phyloP scores from a whole-genome alignment of 2,329 filamentous ascomycete genomes.

The Ceratocystis papillata region DNA sequence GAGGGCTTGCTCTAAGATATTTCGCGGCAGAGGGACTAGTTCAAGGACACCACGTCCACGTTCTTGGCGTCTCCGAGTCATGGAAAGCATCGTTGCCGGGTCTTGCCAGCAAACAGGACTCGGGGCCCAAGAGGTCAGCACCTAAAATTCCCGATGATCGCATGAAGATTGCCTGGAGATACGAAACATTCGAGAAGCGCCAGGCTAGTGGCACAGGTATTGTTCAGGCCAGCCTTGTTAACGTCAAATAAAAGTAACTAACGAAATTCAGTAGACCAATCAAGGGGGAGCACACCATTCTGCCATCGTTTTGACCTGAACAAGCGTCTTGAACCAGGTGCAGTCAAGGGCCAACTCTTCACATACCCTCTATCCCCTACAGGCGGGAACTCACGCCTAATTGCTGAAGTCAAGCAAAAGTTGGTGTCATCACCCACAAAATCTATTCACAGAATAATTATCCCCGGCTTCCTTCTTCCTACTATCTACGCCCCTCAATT shows the following conservation, averaged over 20 bases:
- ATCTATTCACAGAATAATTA: conserved; percentile 65
- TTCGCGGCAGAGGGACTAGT: conserved; percentile 88
- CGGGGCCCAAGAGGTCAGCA: not conserved
- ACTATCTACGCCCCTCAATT: conserved; percentile 62
- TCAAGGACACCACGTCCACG: conserved; percentile 80
- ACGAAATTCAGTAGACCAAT: conserved; percentile 14
- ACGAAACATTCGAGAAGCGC: conserved; percentile 65
- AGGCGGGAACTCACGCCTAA: conserved; percentile 40
- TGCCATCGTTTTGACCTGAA: conserved; percentile 65
- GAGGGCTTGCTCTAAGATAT: conserved; percentile 70
- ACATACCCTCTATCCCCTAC: conserved; percentile 28
- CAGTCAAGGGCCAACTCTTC: conserved; percentile 41
- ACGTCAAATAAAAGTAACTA: not conserved
- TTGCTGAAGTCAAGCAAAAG: conserved; percentile 46
- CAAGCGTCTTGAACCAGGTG: conserved; percentile 46
- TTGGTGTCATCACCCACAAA: conserved; percentile 48
- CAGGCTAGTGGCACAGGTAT: conserved; percentile 56
- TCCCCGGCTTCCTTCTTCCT: conserved; percentile 83
- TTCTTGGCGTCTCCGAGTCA: conserved; percentile 64
- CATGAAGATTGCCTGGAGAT: conserved; percentile 99
- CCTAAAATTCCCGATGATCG: conserved; percentile 37
- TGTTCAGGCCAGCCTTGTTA: conserved; percentile 29
- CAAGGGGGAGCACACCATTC: conserved; percentile 37
- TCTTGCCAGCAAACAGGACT: conserved; percentile 33
- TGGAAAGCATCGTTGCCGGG: conserved; percentile 82